These are phyloP conservation scores for Penicillium sp. DNA, from an alignment of 2,329 filamentous ascomycete species.

Conservation along the genomic window DNA sequence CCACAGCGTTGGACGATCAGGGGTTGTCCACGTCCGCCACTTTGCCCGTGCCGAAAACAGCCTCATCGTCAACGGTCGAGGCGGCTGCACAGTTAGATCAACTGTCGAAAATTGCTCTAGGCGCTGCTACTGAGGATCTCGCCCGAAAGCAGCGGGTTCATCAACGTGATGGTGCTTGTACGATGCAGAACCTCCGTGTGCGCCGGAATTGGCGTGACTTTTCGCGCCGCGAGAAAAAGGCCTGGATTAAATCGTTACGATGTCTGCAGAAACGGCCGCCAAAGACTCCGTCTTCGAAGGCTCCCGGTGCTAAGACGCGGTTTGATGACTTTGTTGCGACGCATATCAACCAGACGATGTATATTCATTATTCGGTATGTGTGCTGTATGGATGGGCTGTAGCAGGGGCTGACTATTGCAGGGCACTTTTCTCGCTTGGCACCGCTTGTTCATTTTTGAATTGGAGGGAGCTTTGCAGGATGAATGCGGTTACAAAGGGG, in stretches of 20 bases:
- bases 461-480: slow-evolving; percentile 31
- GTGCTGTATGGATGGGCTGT: background rate
- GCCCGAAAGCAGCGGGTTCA: background rate
- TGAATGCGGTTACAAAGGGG: slow-evolving; percentile 39
- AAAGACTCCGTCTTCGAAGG: slow-evolving; percentile 29
- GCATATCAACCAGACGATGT: slow-evolving; percentile 45
- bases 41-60: background rate
- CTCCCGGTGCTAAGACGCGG: slow-evolving; percentile 42
- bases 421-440: slow-evolving; percentile 33
- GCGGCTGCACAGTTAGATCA: background rate
- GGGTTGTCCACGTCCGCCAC: background rate
- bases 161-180: slow-evolving; percentile 4
- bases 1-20: background rate
- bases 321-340: slow-evolving; percentile 49
- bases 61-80: background rate
- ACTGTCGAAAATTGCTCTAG: background rate
- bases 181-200: slow-evolving; percentile 14
- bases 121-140: background rate
- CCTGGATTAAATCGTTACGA: slow-evolving; percentile 44
- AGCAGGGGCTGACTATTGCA: slow-evolving; percentile 11
- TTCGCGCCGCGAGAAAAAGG: slow-evolving; percentile 29
- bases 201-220: slow-evolving; percentile 30
- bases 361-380: slow-evolving; percentile 39
- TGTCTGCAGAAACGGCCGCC: slow-evolving; percentile 42
- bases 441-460: slow-evolving; percentile 30